Conservation (phyloP, 2,329 filamentous ascomycete species). For the Arthroderma uncinatum region DNA sequence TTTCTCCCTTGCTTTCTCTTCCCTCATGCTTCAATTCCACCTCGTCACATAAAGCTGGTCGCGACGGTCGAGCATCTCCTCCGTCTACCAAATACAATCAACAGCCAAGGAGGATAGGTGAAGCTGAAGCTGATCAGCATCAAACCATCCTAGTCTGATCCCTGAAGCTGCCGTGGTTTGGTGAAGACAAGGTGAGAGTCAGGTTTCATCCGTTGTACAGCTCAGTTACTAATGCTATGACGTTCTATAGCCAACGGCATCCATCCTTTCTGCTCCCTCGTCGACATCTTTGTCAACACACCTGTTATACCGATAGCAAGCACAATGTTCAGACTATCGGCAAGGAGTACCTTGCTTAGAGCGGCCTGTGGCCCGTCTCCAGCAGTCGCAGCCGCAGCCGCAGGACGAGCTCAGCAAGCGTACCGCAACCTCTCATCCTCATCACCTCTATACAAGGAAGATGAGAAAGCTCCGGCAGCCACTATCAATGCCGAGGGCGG, state of each 20-base stretch:
- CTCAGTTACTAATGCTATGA: constrained; percentile 6
- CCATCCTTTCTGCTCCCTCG: neutral
- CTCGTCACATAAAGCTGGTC: neutral
- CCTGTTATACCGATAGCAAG: neutral
- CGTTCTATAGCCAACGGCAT: neutral
- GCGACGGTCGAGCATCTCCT: neutral
- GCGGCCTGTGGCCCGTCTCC: neutral
- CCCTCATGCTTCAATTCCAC: neutral
- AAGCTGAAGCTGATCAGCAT: neutral
- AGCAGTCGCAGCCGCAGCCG: neutral
- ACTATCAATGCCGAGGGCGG: constrained; percentile 43
- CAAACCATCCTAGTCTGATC: neutral
- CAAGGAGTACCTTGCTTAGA: neutral
- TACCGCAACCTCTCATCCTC: constrained; percentile 25
- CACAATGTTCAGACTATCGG: constrained; percentile 3
- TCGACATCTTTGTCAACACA: neutral
- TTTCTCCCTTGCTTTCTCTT: neutral
- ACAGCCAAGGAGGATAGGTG: too few relatives aligned
- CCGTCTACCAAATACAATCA: neutral
- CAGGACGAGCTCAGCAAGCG: constrained; percentile 1
- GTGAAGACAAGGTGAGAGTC: neutral
- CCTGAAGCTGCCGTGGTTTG: too few relatives aligned
- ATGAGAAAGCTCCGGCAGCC: constrained; percentile 15
- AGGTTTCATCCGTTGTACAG: neutral
- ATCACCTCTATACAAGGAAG: constrained; percentile 18